Evolutionary conservation across 345 rosid species (phyloP), one percentile per base, ranked within the genome.

Genomic region (Eucalyptus erythrocorys): DNA sequence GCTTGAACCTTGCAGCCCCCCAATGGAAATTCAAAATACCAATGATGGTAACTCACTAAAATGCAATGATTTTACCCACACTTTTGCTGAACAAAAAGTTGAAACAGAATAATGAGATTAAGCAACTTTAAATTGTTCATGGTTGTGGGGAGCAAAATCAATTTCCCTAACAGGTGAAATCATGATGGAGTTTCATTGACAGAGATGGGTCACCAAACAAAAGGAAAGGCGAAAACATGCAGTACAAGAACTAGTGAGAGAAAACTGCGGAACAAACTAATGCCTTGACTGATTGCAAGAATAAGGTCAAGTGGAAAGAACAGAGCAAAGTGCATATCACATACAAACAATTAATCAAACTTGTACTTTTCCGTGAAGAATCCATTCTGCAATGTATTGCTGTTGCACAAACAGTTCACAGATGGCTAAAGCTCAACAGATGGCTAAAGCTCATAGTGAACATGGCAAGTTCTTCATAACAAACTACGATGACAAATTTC

Each of bases 141-240:
- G 90, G 86, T 94, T 95, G 97, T 93, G 96, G 98, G 98, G 96
- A 93, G 89, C 97, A 96, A 94, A 95, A 97, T 96, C 98, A 93
- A 95, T 95, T 93, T 48, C 93, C 95, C 95, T 91, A 95, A 94
- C 96, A 94, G 96, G 93, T 94, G 90, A 96, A 93, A 96, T 95
- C 92, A 95, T 95, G 47, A 85, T 76, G 89, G 88, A 92, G 86
- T 93, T 92, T 80, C 91, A 82, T 91, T 92, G 96, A 97, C 84
- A 87, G 76, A 88, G 95, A 94, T 93, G 89, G 88, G 79, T 88
- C 95, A 93, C 90, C 88, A 92, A 92, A 87, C 53, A 55, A 51
- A 80, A 21, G 55, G 49, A 88, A 87, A 87, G 30, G 30, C 47
- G 37, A 50, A 34, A 57, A 27, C 34, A 47, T 24, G 21, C 47